phyloP scores from a whole-genome alignment of 768 basidiomycete genomes.

The Phylloporus arenicola region DNA sequence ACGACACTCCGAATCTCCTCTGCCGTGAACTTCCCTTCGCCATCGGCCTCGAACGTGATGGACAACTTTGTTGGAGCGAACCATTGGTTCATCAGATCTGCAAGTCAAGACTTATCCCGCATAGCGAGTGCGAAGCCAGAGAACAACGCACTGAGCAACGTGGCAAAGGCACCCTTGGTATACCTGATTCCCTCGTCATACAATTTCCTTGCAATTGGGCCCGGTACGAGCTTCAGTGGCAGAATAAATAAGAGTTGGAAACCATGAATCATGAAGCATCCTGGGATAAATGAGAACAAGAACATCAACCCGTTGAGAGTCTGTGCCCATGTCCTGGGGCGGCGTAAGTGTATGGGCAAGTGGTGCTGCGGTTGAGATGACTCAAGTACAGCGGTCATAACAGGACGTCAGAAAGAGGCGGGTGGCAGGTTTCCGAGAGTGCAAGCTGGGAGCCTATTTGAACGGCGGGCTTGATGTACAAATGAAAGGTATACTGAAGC shows the following conservation, averaged over 20 bases:
- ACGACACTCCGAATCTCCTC: constrained; percentile 57
- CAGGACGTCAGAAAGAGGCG: not conserved
- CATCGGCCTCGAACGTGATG: constrained; percentile 69
- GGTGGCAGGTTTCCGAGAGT: not conserved
- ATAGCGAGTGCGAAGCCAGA: not conserved
- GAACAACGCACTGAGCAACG: constrained; percentile 56
- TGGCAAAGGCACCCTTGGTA: constrained; percentile 80
- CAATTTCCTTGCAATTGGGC: constrained; percentile 44
- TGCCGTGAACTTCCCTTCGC: constrained; percentile 55
- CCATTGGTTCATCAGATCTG: constrained; percentile 76
- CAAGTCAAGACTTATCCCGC: not conserved
- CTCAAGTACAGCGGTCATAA: constrained; percentile 20
- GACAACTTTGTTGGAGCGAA: constrained; percentile 74
- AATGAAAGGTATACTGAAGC: not conserved
- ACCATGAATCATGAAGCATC: constrained; percentile 62
- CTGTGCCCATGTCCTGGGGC: constrained; percentile 49
- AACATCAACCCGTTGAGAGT: constrained; percentile 47
- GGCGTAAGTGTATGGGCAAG: constrained; percentile 50
- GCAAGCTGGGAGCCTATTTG: constrained; percentile 10
- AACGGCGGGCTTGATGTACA: not conserved
- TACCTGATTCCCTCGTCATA: constrained; percentile 71
- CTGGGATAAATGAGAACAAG: constrained; percentile 53
- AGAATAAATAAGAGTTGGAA: constrained; percentile 70
- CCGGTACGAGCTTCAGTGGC: constrained; percentile 62
- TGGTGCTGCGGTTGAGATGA: constrained; percentile 29